Evolutionary conservation across 176 grass and related monocot genomes (phyloP), one percentile per base, ranked within the genome.

Genomic region (Stipa capillata): DNA sequence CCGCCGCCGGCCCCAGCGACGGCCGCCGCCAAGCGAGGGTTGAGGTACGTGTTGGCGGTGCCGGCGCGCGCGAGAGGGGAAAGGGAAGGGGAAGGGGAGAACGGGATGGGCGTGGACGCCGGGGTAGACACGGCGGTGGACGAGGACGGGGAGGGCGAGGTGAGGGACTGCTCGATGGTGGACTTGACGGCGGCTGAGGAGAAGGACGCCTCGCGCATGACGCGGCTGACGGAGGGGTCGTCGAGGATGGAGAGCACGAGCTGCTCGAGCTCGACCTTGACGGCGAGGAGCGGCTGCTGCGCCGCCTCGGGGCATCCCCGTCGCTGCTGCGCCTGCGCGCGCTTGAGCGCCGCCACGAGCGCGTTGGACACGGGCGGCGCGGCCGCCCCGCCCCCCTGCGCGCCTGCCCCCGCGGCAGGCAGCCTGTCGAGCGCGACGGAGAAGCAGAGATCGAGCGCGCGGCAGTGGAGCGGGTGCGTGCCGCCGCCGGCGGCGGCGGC

Each of bases 141-240:
- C 24, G 88, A 24, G 20, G 78, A 49, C 17, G 77, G 42, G 3
- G 93, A 85, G 65, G 88, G 76, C 20, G 94, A 80, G 47, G 82
- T 50, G 55, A 97, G 85, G 15, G 86, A 89, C 74, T 90, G 89
- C 70, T 97, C 91, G 73, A 97, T 76, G 60, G 79, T 85, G 65
- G 91, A 51, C 81, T 97, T 97, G 18, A 97, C 89, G 15, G 89
- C 82, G 4, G 94, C 51, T 29, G 91, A 91, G 14, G 89, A 91
- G 84, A 97, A 91, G 31, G 89, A 91, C 8, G 94, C 94, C 91
- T 97, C 94, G 39, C 94, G 91, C 94, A 97, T 94, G 82, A 97
- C 94, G 87, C 94, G 86, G 59, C 91, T 93, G 52, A 97, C 91
- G 53, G 94, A 97, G 3, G 94, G 94, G 79, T 97, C 94, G 1